Evolutionary conservation across 1,284 basidiomycete species (phyloP).

Genomic region (Cryptococcus deneoformans): DNA sequence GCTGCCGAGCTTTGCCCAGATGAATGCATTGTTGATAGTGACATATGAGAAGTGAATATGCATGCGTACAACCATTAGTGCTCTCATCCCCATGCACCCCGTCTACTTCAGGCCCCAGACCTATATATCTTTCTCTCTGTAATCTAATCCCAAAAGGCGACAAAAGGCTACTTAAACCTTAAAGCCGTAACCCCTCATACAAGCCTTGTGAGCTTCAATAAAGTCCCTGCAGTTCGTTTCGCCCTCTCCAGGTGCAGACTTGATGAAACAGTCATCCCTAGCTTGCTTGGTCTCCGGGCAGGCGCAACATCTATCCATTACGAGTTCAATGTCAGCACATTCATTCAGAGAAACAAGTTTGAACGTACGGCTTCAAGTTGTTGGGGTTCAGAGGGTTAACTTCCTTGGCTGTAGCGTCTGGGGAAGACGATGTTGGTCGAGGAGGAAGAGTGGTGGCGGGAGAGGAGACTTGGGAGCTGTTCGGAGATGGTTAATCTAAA

Average conservation of each 20-base stretch:
- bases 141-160: neutral
- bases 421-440: neutral
- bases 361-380: conserved; percentile 74
- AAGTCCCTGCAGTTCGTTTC: conserved; percentile 75
- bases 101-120: neutral
- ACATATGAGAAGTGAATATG: neutral
- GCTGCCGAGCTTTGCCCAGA: too few relatives aligned
- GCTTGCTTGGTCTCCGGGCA: conserved; percentile 90
- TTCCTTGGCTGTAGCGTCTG: conserved; percentile 11
- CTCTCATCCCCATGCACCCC: neutral
- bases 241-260: conserved; percentile 65
- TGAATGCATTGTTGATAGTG: too few relatives aligned
- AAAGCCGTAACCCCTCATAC: conserved; percentile 88
- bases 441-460: neutral
- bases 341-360: neutral
- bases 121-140: too few relatives aligned
- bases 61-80: conserved; percentile 1
- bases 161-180: conserved; percentile 57
- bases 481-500: neutral
- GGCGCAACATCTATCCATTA: conserved; percentile 70
- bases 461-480: neutral
- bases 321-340: too few relatives aligned
- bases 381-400: conserved; percentile 76
- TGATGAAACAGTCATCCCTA: conserved; percentile 91
- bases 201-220: conserved; percentile 75